Evolutionary conservation across 2,329 filamentous ascomycete genomes (phyloP).

Genomic region (Aureobasidium lini): DNA sequence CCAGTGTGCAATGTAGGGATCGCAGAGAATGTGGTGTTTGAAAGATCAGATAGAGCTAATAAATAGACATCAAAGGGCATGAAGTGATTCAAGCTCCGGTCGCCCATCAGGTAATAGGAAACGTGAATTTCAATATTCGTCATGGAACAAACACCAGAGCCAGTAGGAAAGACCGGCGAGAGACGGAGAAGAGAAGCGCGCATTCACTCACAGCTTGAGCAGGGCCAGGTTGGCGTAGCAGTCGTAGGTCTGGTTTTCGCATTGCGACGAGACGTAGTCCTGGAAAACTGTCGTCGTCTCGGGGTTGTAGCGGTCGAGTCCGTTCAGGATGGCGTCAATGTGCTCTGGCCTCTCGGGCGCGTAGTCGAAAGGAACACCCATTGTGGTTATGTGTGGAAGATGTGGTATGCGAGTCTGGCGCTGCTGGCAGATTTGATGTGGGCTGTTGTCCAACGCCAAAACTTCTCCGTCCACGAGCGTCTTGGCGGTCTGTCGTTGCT

Average conservation of each 20-base stretch:
- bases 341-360: slow-evolving; percentile 85
- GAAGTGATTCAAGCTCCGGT: slow-evolving; percentile 49
- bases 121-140: slow-evolving; percentile 72
- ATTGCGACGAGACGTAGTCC: slow-evolving; percentile 89
- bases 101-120: slow-evolving; percentile 93
- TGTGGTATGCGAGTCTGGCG: not conserved
- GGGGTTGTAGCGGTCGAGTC: slow-evolving; percentile 96
- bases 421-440: slow-evolving; percentile 1
- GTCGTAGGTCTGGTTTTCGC: slow-evolving; percentile 89
- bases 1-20: not conserved
- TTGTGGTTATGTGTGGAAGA: slow-evolving; percentile 18
- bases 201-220: slow-evolving; percentile 79
- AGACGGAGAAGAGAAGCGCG: too few species aligned
- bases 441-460: not conserved
- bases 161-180: not conserved
- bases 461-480: not conserved
- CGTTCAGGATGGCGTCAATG: slow-evolving; percentile 89
- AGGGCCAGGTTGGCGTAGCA: slow-evolving; percentile 94
- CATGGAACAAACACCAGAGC: slow-evolving; percentile 8
- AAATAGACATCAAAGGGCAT: slow-evolving; percentile 55
- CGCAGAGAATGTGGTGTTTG: not conserved
- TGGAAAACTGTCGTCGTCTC: slow-evolving; percentile 92
- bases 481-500: not conserved
- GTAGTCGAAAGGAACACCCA: slow-evolving; percentile 64
- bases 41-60: slow-evolving; percentile 68